Evolutionary conservation across 352 stramenopile species (phyloP).

Genomic region (Pythium aristosporum): DNA sequence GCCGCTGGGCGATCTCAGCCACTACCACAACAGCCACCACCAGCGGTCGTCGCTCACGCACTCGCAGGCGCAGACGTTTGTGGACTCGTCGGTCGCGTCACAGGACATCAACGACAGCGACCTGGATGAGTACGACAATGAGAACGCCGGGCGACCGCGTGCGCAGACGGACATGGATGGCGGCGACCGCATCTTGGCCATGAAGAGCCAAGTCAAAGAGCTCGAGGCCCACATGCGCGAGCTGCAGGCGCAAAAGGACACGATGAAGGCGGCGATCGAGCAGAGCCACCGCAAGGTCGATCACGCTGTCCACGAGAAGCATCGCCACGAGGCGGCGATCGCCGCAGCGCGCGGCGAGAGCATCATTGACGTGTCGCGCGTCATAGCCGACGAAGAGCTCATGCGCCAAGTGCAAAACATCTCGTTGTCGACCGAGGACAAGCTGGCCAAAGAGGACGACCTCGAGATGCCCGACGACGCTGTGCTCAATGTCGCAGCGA

Average conservation of each 20-base stretch:
- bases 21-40: conserved; percentile 2
- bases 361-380: conserved; percentile 67
- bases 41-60: conserved; percentile 22
- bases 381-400: conserved; percentile 47
- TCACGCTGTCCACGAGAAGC: conserved; percentile 41
- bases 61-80: conserved; percentile 22
- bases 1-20: conserved; percentile 18
- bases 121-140: conserved; percentile 16
- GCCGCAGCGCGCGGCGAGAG: conserved; percentile 49
- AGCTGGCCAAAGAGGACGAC: conserved; percentile 20
- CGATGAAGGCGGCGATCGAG: conserved; percentile 53
- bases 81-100: conserved; percentile 20
- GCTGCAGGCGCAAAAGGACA: conserved; percentile 53
- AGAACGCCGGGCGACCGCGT: conserved; percentile 34
- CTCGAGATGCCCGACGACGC: conserved; percentile 38
- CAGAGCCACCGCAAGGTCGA: conserved; percentile 40
- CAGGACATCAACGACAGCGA: conserved; percentile 36
- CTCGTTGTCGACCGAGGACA: conserved; percentile 29
- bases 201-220: conserved; percentile 72
- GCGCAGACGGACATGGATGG: conserved; percentile 65
- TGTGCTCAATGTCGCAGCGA: conserved; percentile 59
- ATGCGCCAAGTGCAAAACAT: conserved; percentile 39
- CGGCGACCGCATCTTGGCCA: conserved; percentile 48
- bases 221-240: conserved; percentile 67
- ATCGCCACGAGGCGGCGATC: conserved; percentile 36